phyloP scores from a whole-genome alignment of 73 alveolate genomes.

The Paramecium caudatum region DNA sequence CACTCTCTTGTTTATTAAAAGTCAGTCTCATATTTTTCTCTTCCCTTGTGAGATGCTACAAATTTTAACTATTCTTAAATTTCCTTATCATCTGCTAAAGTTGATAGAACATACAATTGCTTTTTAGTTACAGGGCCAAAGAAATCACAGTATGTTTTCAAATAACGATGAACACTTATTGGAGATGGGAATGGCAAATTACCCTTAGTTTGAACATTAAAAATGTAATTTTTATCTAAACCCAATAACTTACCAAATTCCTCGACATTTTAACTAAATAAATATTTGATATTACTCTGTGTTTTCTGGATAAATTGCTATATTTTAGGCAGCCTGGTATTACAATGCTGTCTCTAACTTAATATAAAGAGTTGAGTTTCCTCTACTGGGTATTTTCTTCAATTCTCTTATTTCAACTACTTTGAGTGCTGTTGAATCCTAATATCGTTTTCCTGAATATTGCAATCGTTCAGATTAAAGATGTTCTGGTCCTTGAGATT shows the following conservation, averaged over 20 bases:
- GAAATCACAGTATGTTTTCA: conserved; percentile 82
- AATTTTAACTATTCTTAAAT: conserved; percentile 68
- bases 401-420: conserved; percentile 82
- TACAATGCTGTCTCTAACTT: conserved; percentile 60
- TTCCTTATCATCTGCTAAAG: conserved; percentile 73
- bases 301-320: conserved; percentile 87
- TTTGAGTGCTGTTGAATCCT: conserved; percentile 72
- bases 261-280: conserved; percentile 52
- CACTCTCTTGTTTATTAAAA: conserved; percentile 70
- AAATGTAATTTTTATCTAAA: conserved; percentile 73
- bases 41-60: conserved; percentile 75
- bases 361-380: conserved; percentile 78
- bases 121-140: conserved; percentile 82
- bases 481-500: conserved; percentile 27
- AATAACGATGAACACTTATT: conserved; percentile 80
- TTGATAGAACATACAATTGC: conserved; percentile 71
- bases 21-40: conserved; percentile 47
- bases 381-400: conserved; percentile 77
- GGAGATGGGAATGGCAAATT: conserved; percentile 85
- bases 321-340: conserved; percentile 83
- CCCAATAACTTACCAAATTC: conserved; percentile 77
- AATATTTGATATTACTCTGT: conserved; percentile 66
- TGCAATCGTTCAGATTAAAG: conserved; percentile 13
- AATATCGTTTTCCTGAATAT: conserved; percentile 58
- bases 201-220: conserved; percentile 54